Evolutionary conservation across 805 yeast genomes (phyloP).

Genomic region (Peterozyma xylosa): DNA sequence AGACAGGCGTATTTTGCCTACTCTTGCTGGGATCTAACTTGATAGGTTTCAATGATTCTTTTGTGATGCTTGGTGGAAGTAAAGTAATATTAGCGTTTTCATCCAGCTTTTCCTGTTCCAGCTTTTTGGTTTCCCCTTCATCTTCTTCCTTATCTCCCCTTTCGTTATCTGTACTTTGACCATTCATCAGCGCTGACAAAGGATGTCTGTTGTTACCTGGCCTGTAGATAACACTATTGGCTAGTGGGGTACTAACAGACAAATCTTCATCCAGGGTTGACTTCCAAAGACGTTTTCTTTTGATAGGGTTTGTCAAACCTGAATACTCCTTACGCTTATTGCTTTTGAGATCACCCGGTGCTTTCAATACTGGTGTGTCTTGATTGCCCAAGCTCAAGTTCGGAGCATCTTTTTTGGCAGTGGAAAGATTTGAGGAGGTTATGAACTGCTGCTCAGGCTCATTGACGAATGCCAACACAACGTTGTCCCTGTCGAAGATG

Average conservation of each 20-base stretch:
- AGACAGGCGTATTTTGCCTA: constrained; percentile 13
- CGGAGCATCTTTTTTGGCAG: constrained; percentile 16
- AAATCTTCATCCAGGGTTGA: background rate
- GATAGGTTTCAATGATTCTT: constrained; percentile 15
- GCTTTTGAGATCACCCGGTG: constrained; percentile 1
- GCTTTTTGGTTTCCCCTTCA: constrained; percentile 7
- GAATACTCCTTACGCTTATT: constrained; percentile 8
- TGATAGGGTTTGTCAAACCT: constrained; percentile 1
- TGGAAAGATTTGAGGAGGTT: constrained; percentile 1
- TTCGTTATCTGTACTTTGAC: constrained; percentile 3
- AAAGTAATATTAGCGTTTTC: constrained; percentile 11
- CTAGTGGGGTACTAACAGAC: background rate
- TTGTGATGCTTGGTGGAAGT: constrained; percentile 14
- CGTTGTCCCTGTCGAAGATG: constrained; percentile 46
- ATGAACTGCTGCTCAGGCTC: constrained; percentile 23
- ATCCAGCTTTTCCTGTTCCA: background rate
- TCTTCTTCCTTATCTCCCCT: constrained; percentile 2
- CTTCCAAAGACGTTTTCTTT: constrained; percentile 6
- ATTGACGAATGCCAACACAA: constrained; percentile 36
- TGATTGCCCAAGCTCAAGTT: constrained; percentile 5
- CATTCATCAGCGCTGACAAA: constrained; percentile 1
- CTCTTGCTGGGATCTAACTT: constrained; percentile 12
- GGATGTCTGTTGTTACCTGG: background rate
- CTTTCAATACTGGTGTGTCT: constrained; percentile 7
- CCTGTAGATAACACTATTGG: background rate